Percentiles rank a stretch among this genome's conserved stretches.
phyloP scores from a whole-genome alignment of 2,329 filamentous ascomycete species.

The Alternaria novae-zelandiae region DNA sequence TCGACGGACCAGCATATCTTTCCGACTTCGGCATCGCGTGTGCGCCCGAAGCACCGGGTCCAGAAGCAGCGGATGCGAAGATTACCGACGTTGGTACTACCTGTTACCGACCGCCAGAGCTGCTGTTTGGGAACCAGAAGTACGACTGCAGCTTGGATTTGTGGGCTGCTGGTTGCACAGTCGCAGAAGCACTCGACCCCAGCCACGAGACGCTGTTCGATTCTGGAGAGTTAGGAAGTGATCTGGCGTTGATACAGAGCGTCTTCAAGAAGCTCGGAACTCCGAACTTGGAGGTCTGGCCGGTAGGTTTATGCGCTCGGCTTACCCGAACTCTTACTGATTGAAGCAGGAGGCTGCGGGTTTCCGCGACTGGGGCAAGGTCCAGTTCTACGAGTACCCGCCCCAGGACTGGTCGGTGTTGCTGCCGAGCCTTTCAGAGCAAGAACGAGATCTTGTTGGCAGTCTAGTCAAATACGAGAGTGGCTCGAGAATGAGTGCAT shows the following conservation, averaged over 20 bases:
- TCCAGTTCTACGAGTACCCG: slow-evolving; percentile 78
- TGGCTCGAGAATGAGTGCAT: slow-evolving; percentile 69
- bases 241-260: slow-evolving; percentile 86
- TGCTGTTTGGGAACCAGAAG: slow-evolving; percentile 79
- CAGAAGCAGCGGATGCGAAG: slow-evolving; percentile 72
- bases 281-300: slow-evolving; percentile 81
- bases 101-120: slow-evolving; percentile 86
- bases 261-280: slow-evolving; percentile 93
- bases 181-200: slow-evolving; percentile 73
- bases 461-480: slow-evolving; percentile 76
- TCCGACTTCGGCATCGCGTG: slow-evolving; percentile 94
- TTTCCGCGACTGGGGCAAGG: slow-evolving; percentile 87
- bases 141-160: slow-evolving; percentile 81
- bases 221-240: slow-evolving; percentile 87
- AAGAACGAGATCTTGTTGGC: slow-evolving; percentile 70
- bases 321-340: slow-evolving; percentile 8
- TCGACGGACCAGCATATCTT: slow-evolving; percentile 75
- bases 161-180: slow-evolving; percentile 85
- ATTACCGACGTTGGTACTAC: slow-evolving; percentile 94
- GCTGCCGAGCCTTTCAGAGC: slow-evolving; percentile 65
- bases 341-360: slow-evolving; percentile 62
- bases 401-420: slow-evolving; percentile 71
- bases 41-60: slow-evolving; percentile 64
- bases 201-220: slow-evolving; percentile 74
- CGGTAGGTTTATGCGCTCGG: slow-evolving; percentile 57